Evolutionary conservation across 2,329 filamentous ascomycete species (phyloP).

Genomic region (Thermoascus crustaceus): DNA sequence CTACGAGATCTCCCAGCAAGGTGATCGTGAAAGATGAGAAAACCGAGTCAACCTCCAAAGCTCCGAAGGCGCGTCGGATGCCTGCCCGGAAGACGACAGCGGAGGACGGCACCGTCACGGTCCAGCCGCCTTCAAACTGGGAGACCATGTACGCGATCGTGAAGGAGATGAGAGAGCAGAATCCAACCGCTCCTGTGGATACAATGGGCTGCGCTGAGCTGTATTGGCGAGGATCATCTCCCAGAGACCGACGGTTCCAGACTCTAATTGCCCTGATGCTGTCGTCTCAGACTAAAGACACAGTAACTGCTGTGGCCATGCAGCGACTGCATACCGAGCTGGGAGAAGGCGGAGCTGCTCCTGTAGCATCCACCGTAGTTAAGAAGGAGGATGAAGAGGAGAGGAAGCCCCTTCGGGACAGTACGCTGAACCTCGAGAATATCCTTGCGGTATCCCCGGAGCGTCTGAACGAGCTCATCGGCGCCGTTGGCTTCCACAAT

Average conservation of each 20-base stretch:
- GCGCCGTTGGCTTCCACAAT: constrained; percentile 86
- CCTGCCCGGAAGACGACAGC: constrained; percentile 34
- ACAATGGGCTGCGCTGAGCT: constrained; percentile 80
- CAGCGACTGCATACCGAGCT: constrained; percentile 67
- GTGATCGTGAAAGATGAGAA: constrained; percentile 20
- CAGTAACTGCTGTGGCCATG: constrained; percentile 79
- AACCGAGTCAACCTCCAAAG: constrained; percentile 11
- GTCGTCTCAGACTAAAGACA: constrained; percentile 87
- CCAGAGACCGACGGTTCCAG: constrained; percentile 64
- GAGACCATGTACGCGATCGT: constrained; percentile 70
- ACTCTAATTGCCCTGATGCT: constrained; percentile 85
- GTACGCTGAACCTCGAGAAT: constrained; percentile 62
- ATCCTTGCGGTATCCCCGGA: constrained; percentile 63
- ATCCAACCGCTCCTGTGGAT: constrained; percentile 70
- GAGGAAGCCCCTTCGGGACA: constrained; percentile 26
- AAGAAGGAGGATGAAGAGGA: constrained; percentile 11
- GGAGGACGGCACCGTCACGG: constrained; percentile 26
- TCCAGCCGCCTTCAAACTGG: constrained; percentile 69
- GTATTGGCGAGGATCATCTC: constrained; percentile 35
- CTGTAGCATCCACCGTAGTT: constrained; percentile 7
- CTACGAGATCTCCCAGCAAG: constrained; percentile 15
- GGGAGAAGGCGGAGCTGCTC: constrained; percentile 21
- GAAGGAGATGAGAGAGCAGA: constrained; percentile 66
- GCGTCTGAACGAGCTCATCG: constrained; percentile 64
- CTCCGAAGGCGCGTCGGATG: constrained; percentile 29